These are phyloP conservation scores for Penicillium herquei DNA, from an alignment of 495 filamentous ascomycete genomes.

Conservation along the genomic window DNA sequence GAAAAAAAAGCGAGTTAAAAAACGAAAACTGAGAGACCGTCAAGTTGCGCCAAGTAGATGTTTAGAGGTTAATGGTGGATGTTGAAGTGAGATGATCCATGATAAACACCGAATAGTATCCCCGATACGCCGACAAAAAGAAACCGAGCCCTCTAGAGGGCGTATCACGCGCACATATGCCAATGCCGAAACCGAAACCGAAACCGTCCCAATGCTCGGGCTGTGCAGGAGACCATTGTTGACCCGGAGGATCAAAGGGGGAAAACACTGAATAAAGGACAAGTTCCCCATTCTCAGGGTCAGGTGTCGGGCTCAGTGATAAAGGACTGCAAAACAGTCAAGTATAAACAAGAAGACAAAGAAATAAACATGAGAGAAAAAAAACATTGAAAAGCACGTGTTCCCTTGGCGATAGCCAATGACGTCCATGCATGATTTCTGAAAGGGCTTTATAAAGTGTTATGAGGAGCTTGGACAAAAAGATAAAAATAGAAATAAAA, in stretches of 20 bases:
- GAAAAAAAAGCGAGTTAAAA: slow-evolving; percentile 1
- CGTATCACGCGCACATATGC: slow-evolving; percentile 2
- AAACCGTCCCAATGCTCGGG: slow-evolving; percentile 15
- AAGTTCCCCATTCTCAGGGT: no score
- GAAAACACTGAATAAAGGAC: not conserved
- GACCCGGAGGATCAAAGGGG: slow-evolving; percentile 1
- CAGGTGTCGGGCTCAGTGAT: not conserved
- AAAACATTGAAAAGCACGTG: not conserved
- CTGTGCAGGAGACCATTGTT: not conserved
- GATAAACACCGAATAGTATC: slow-evolving; percentile 2
- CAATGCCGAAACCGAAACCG: slow-evolving; percentile 12
- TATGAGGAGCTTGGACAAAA: not conserved
- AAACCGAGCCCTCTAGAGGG: not conserved
- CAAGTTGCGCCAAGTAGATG: slow-evolving; percentile 7
- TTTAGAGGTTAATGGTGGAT: slow-evolving; percentile 14
- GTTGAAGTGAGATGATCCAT: not conserved
- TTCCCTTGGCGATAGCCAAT: no score
- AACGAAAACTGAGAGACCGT: not conserved
- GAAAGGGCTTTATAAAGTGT: not conserved
- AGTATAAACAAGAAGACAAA: slow-evolving; percentile 18
- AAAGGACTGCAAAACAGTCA: slow-evolving; percentile 3
- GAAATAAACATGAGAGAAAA: slow-evolving; percentile 2
- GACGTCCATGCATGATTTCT: no score
- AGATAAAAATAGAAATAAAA: not conserved
- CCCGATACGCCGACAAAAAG: slow-evolving; percentile 16